Conservation (phyloP, 2,329 filamentous ascomycete species). For the Penicillium sp. region DNA sequence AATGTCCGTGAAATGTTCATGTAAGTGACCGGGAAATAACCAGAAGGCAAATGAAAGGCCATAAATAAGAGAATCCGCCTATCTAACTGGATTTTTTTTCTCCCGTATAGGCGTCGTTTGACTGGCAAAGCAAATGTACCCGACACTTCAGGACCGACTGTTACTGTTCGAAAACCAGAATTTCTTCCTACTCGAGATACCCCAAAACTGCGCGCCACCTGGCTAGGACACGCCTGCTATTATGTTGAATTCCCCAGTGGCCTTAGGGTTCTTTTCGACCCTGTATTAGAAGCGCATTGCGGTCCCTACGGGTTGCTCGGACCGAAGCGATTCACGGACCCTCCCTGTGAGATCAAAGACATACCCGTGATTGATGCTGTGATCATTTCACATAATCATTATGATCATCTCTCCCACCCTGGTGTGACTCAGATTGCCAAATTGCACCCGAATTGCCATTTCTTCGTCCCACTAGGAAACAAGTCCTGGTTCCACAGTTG, state of each 20-base stretch:
- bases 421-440: constrained; percentile 73
- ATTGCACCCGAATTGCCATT: constrained; percentile 77
- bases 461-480: constrained; percentile 84
- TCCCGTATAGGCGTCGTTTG: constrained; percentile 45
- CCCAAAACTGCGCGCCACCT: constrained; percentile 75
- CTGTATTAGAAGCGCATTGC: constrained; percentile 88
- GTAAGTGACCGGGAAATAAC: constrained; percentile 16
- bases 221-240: constrained; percentile 94
- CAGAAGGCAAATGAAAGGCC: too few species aligned
- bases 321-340: constrained; percentile 77
- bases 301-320: constrained; percentile 72
- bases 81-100: too few species aligned
- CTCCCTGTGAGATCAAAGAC: constrained; percentile 76
- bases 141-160: constrained; percentile 67
- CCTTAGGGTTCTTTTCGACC: constrained; percentile 87
- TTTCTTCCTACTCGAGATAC: constrained; percentile 68
- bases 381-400: constrained; percentile 87
- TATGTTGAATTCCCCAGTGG: constrained; percentile 88
- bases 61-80: too few species aligned
- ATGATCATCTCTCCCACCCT: constrained; percentile 84
- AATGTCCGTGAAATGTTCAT: constrained; percentile 19
- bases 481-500: constrained; percentile 76
- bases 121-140: constrained; percentile 59
- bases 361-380: constrained; percentile 65
- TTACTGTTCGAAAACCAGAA: constrained; percentile 67